Evolutionary conservation across 495 filamentous ascomycete species (phyloP), one percentile per base, ranked within the genome.

Genomic region (Podospora bellae-mahoneyi): DNA sequence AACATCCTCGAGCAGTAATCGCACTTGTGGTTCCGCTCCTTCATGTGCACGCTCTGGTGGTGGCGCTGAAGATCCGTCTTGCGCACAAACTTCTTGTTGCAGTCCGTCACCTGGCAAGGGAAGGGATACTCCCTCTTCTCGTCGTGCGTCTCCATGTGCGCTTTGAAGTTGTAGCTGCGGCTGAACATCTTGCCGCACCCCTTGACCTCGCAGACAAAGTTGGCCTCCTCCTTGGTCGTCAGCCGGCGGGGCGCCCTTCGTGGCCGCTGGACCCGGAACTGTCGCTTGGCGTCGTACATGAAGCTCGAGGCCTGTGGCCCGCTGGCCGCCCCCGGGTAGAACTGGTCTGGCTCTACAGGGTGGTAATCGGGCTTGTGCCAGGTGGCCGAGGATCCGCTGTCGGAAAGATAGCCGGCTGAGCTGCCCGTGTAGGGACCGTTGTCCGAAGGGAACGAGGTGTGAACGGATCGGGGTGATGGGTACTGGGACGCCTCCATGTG

Each of bases 81-180:
- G 73, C 94, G 83, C 56, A 91, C 90, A 75, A 94, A 94, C 64
- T 86, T 86, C 80, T 90, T 91, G 72, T 79, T 84, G 81, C 91
- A 95, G 68, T 86, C 80, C 59, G 85, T 76, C 48, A 85, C 78
- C 15, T 76, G 78, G 78, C 94, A 98, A 4, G 82, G 79, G 77
- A 92, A 89, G 1, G 88, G 87, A 72, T 90, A 89, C 69, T 86
- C 87, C 63, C 87, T 83, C 62, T 84, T 85, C 2, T 93, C 90
- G 77, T 97, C 88, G 78, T 98, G 94, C 7, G 88, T 94, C 74
- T 95, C 92, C 83, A 95, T 84, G 77, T 98, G 94, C 64, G 92
- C 89, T 74, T 91, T 92, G 78, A 90, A 92, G 80, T 98, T 98
- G 80, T 94, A 97, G 73, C 88, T 90, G 64, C 94, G 81, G 68